phyloP scores from a whole-genome alignment of 805 yeast genomes.

The Spencermartinsiella europaea region DNA sequence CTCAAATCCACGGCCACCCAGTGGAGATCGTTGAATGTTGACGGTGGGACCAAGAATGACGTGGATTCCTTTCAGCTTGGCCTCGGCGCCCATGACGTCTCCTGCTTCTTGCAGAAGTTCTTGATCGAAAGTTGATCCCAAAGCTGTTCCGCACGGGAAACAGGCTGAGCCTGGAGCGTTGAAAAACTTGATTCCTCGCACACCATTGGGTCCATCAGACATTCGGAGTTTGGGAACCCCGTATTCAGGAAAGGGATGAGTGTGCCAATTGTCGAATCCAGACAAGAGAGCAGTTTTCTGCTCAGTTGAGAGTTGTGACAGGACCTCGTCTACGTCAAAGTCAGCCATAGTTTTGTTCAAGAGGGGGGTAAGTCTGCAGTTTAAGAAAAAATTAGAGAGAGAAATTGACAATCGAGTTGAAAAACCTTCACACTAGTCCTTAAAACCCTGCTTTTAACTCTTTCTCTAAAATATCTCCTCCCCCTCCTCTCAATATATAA shows the following conservation, averaged over 20 bases:
- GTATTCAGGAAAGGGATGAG: constrained; percentile 36
- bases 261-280: constrained; percentile 48
- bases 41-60: constrained; percentile 47
- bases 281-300: constrained; percentile 31
- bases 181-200: constrained; percentile 53
- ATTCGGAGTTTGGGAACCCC: constrained; percentile 44
- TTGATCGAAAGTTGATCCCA: constrained; percentile 53
- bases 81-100: constrained; percentile 48
- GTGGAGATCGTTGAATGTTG: constrained; percentile 52
- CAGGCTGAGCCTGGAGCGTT: constrained; percentile 51
- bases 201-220: constrained; percentile 61
- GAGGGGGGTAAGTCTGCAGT: too few species aligned
- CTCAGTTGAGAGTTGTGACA: constrained; percentile 22
- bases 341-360: neutral
- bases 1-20: constrained; percentile 62
- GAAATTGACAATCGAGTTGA: too few species aligned
- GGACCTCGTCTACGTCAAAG: constrained; percentile 6
- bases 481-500: too few species aligned
- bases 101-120: constrained; percentile 48
- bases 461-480: too few species aligned
- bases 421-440: too few species aligned
- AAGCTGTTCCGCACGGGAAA: constrained; percentile 55
- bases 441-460: too few species aligned
- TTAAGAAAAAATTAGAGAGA: too few species aligned
- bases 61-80: constrained; percentile 48